Evolutionary conservation across 768 basidiomycete genomes (phyloP), one percentile per base, ranked within the genome.

Genomic region (Fistulinella prunicolor): DNA sequence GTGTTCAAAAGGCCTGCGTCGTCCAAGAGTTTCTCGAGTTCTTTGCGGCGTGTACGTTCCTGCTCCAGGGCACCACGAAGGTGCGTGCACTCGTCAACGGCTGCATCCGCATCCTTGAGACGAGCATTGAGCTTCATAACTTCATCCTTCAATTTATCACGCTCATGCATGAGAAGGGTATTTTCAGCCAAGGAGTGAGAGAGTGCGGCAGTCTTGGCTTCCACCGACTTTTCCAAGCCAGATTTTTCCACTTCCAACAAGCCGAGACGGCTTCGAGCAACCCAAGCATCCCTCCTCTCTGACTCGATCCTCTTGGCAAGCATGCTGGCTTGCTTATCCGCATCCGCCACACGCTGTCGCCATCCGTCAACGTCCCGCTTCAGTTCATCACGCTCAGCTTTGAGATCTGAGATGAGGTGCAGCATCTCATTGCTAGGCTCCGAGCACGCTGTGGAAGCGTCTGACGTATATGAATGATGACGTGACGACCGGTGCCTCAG

Each of bases 341-440:
- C 74, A 59, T 88, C 85, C 13, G 73, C 73, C 39, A 93, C 87
- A 20, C 94, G 77, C 28, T 69, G 75, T 51, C 88, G 77, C 91
- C 93, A 95, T 0, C 86, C 88, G 55, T 92, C 86, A 0, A 93
- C 83, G 65, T 97, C 94, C 43, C 83, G 81, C 64, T 85, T 86
- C 42, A 97, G 73, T 49, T 92, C 86, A 59, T 98, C 94, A 24
- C 94, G 76, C 67, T 97, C 94, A 12, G 84, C 77, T 64, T 93
- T 92, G 58, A 91, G 75, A 61, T 90, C 89, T 3, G 83, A 74
- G 44, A 92, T 73, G 30, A 88, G 75, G 55, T 77, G 75, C 34
- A 90, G 69, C 80, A 92, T 83, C 70, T 92, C 91, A 56, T 92
- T 88, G 49, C 71, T 81, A 6, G 85, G 83, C 48, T 80, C 83